Percentiles rank a stretch among this genome's conserved stretches.
Conservation (phyloP, 2,329 filamentous ascomycete species). For the Microdochium bolleyi region DNA sequence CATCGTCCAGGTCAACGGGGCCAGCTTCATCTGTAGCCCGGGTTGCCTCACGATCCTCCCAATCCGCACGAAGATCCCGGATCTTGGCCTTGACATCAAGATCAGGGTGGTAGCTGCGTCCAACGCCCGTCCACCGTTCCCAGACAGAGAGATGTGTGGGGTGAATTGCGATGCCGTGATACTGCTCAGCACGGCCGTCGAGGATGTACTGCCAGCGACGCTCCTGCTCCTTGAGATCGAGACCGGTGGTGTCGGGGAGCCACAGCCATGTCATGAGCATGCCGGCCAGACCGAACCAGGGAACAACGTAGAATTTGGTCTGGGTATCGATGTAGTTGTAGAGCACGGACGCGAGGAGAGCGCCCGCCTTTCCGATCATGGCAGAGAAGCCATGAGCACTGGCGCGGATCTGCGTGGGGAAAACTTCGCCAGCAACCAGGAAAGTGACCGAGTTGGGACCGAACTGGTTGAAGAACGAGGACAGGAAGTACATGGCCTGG, state of each 20-base stretch:
- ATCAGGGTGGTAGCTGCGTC: conserved; percentile 77
- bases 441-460: conserved; percentile 95
- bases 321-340: conserved; percentile 91
- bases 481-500: conserved; percentile 97
- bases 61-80: conserved; percentile 65
- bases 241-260: conserved; percentile 92
- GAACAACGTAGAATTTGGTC: conserved; percentile 84
- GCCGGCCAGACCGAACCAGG: conserved; percentile 83
- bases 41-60: conserved; percentile 42
- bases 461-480: conserved; percentile 98
- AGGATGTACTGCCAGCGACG: conserved; percentile 86
- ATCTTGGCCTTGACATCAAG: conserved; percentile 80
- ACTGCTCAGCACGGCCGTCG: conserved; percentile 67
- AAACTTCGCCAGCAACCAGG: conserved; percentile 93
- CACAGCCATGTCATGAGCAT: conserved; percentile 77
- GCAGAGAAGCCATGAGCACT: conserved; percentile 94
- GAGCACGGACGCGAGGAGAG: conserved; percentile 75
- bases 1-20: conserved; percentile 37
- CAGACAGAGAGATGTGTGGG: conserved; percentile 80
- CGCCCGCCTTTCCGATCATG: conserved; percentile 81
- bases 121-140: conserved; percentile 72
- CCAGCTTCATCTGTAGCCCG: conserved; percentile 40
- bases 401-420: conserved; percentile 86
- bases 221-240: conserved; percentile 96
- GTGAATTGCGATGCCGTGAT: conserved; percentile 91